Base-by-base conservation (phyloP, 73 alveolate genomes). In the Paramecium tetraurelia region DNA sequence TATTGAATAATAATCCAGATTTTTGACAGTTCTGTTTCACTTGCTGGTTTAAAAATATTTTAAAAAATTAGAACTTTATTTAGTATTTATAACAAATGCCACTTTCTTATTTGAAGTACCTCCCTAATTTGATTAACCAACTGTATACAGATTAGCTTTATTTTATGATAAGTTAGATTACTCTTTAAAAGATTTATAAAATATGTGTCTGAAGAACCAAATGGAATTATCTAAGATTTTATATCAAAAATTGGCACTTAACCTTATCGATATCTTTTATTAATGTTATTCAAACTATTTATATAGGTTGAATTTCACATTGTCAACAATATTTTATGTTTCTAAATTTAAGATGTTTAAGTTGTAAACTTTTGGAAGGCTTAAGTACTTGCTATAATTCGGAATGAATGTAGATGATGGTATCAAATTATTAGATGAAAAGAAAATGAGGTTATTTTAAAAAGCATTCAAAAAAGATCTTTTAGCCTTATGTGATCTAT, bases 281-380 rank as follows among this genome's bases (percentile, higher is more conserved):
- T 4, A 40, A 20, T 80, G 90, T 7, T 80, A 80, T 80, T 24
- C 46, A 22, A 41, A 80, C 2, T 41, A 48, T 80, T 80, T 80
- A 24, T 80, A 80, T 43, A 80, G 90, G 31, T 48, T 80, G 22
- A 80, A 80, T 46, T 22, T 80, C 46, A 80, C 90, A 7, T 48
- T 48, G 27, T 24, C 71, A 16, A 80, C 44, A 21, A 48, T 80
- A 22, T 80, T 24, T 46, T 80, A 80, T 80, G 35, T 40, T 21
- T 21, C 41, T 1, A 33, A 46, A 31, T 41, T 31, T n/a, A 80
- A 80, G 27, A 12, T 10, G 3, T 80, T 80, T 44, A 80, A 80
- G 31, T 35, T 80, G 0, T 46, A 80, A 80, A 24, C 76, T n/a
- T 80, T 80, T 48, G 41, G 46, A 31, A 80, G 90, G 20, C n/a